Evolutionary conservation across 306 rosid genomes (phyloP).

Genomic region (Fagus crenata): DNA sequence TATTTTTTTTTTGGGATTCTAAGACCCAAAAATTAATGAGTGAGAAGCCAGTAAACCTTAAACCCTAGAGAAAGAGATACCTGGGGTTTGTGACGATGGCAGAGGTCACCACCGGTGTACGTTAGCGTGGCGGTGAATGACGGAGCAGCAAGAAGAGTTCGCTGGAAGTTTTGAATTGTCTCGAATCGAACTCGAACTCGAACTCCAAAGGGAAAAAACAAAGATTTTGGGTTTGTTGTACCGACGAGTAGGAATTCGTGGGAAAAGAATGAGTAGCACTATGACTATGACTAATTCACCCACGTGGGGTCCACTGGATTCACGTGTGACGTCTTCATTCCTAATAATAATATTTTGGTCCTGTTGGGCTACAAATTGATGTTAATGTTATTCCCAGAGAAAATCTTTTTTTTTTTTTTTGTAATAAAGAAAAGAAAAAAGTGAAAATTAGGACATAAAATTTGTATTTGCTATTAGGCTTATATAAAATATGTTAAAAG

Average conservation of each 20-base stretch:
- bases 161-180: too few relatives aligned
- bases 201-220: background rate
- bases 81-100: background rate
- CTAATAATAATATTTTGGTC: background rate
- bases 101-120: background rate
- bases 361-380: slow-evolving; percentile 6
- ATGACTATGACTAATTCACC: background rate
- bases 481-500: too few relatives aligned
- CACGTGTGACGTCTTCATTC: background rate
- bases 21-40: background rate
- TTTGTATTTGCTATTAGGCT: too few relatives aligned
- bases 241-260: background rate
- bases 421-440: too few relatives aligned
- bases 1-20: too few relatives aligned
- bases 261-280: background rate
- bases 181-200: too few relatives aligned
- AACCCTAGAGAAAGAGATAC: background rate
- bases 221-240: background rate
- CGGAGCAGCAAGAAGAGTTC: too few relatives aligned
- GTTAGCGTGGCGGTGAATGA: background rate
- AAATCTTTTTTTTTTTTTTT: too few relatives aligned
- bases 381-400: background rate
- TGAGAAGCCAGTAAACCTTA: background rate
- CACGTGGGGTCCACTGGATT: slow-evolving; percentile 6
- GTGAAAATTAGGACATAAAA: too few relatives aligned